Evolutionary conservation across 23 red algal genomes (phyloP).

Genomic region (Pyropia yezoensis): DNA sequence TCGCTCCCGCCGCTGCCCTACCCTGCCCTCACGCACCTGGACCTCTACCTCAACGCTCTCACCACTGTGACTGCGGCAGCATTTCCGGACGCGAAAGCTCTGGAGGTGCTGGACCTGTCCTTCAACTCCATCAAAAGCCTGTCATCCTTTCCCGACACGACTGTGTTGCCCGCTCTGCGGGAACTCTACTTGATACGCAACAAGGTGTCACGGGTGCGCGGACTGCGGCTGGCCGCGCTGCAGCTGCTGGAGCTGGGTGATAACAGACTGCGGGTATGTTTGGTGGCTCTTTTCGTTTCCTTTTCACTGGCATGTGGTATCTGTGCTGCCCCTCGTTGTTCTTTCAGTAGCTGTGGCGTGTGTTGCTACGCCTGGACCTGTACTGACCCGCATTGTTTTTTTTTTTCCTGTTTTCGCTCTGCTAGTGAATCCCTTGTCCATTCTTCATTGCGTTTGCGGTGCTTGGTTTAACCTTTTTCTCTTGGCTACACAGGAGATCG

Average conservation of each 20-base stretch:
- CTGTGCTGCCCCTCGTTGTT: too few species aligned
- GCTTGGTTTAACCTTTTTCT: too few species aligned
- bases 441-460: too few species aligned
- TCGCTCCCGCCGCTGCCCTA: slow-evolving; percentile 42
- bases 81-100: slow-evolving; percentile 32
- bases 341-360: not conserved
- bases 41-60: slow-evolving; percentile 89
- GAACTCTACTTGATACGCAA: slow-evolving; percentile 95
- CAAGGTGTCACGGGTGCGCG: slow-evolving; percentile 49
- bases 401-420: too few species aligned
- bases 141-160: slow-evolving; percentile 14
- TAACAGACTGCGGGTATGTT: slow-evolving; percentile 54
- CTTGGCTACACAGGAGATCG: slow-evolving; percentile 14
- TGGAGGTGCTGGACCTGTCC: slow-evolving; percentile 79
- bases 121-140: slow-evolving; percentile 76
- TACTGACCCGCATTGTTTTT: not conserved
- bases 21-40: slow-evolving; percentile 57
- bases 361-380: not conserved
- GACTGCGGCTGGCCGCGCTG: slow-evolving; percentile 56
- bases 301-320: not conserved
- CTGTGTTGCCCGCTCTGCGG: slow-evolving; percentile 44
- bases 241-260: slow-evolving; percentile 85
- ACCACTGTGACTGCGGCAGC: slow-evolving; percentile 17
- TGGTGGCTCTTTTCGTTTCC: not conserved
- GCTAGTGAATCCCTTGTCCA: too few species aligned